phyloP scores from a whole-genome alignment of 2,329 filamentous ascomycete species.

The Pestalotiopsis sp. region DNA sequence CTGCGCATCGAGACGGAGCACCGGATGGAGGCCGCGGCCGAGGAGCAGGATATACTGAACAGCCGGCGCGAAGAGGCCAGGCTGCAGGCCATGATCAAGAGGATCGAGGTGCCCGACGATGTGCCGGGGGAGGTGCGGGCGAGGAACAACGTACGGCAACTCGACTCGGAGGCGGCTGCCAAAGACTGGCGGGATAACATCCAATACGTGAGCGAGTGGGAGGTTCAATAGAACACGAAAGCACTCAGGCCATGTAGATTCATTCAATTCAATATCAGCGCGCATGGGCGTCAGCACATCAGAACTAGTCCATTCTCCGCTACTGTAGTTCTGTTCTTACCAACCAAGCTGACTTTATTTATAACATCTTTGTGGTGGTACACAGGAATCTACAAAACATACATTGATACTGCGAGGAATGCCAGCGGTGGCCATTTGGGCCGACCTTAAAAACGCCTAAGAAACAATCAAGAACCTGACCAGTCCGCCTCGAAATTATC shows the following conservation, averaged over 20 bases:
- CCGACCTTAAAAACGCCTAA: conserved; percentile 9
- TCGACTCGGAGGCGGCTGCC: background rate
- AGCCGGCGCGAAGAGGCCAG: conserved; percentile 25
- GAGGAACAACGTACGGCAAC: background rate
- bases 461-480: conserved; percentile 7
- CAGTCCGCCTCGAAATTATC: conserved; percentile 3
- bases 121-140: background rate
- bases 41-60: conserved; percentile 19
- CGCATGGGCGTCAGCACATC: background rate
- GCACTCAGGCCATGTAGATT: background rate
- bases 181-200: conserved; percentile 10
- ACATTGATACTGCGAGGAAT: conserved; percentile 1
- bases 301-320: background rate
- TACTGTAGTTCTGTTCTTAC: background rate
- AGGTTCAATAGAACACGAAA: background rate
- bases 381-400: conserved; percentile 6
- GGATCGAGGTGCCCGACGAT: background rate
- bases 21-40: conserved; percentile 26
- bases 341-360: conserved; percentile 7
- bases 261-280: background rate
- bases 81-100: conserved; percentile 26
- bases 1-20: conserved; percentile 28
- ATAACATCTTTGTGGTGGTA: conserved; percentile 8
- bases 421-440: conserved; percentile 4
- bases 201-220: conserved; percentile 12